Percentiles rank a stretch among this genome's conserved stretches.
Evolutionary conservation across 805 yeast genomes (phyloP).

Genomic region (Lipomyces spencermartinsiae): DNA sequence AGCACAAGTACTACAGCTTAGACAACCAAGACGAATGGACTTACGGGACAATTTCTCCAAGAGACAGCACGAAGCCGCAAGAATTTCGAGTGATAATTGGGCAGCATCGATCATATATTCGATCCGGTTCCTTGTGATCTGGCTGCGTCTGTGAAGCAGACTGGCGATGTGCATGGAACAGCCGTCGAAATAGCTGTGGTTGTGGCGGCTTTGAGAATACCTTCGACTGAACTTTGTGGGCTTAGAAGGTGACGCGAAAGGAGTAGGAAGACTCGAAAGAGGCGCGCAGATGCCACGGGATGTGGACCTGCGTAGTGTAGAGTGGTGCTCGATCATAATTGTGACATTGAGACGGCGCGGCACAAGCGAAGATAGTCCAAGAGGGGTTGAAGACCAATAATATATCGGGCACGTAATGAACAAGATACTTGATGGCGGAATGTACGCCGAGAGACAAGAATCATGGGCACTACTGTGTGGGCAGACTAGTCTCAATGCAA

Average conservation of each 20-base stretch:
- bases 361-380: not conserved
- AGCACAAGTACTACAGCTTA: not conserved
- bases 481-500: too few species aligned
- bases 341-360: not conserved
- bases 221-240: not conserved
- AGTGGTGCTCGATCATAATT: conserved; percentile 3
- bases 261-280: conserved; percentile 6
- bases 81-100: not conserved
- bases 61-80: conserved; percentile 5
- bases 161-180: conserved; percentile 16
- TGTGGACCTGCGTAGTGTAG: not conserved
- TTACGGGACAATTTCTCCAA: not conserved
- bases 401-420: not conserved
- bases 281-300: not conserved
- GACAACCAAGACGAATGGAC: not conserved
- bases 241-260: not conserved
- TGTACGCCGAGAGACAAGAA: not conserved
- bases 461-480: not conserved
- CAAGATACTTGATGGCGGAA: too few species aligned
- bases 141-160: not conserved
- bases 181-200: not conserved
- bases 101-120: not conserved
- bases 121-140: conserved; percentile 3
- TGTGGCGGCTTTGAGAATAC: not conserved
- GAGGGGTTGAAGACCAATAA: not conserved